Evolutionary conservation across 2,329 filamentous ascomycete genomes (phyloP).

Genomic region (Fusarium metavorans): DNA sequence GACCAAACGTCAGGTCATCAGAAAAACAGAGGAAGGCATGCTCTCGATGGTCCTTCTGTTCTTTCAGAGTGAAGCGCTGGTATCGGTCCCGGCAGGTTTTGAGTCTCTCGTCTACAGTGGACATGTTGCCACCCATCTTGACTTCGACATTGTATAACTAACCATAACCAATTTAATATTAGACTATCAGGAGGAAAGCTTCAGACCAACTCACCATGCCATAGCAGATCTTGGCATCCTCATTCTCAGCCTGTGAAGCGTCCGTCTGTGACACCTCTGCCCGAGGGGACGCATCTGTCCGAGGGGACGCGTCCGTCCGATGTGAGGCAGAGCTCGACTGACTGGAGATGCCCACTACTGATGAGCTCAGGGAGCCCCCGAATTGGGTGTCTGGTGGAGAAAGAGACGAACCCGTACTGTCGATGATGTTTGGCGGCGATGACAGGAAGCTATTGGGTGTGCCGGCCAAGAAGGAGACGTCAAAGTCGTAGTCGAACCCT

Average conservation of each 20-base stretch:
- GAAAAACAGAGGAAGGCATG: neutral
- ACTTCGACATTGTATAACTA: slow-evolving; percentile 3
- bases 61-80: neutral
- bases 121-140: slow-evolving; percentile 17
- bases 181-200: rapidly evolving
- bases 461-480: neutral
- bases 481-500: neutral
- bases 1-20: neutral
- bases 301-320: neutral
- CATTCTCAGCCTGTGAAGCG: neutral
- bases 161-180: neutral
- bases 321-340: neutral
- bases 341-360: neutral
- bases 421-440: neutral
- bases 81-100: neutral
- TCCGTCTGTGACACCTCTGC: too few relatives aligned
- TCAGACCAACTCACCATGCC: neutral
- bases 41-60: neutral
- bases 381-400: neutral
- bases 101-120: neutral
- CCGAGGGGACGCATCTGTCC: neutral
- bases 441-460: neutral
- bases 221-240: neutral
- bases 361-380: neutral
- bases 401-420: neutral